A percentile compares a stretch with the other conserved stretches of the same genome.
These are phyloP conservation scores for Castanea mollissima DNA, from an alignment of 306 rosid species.

Conservation along the genomic window DNA sequence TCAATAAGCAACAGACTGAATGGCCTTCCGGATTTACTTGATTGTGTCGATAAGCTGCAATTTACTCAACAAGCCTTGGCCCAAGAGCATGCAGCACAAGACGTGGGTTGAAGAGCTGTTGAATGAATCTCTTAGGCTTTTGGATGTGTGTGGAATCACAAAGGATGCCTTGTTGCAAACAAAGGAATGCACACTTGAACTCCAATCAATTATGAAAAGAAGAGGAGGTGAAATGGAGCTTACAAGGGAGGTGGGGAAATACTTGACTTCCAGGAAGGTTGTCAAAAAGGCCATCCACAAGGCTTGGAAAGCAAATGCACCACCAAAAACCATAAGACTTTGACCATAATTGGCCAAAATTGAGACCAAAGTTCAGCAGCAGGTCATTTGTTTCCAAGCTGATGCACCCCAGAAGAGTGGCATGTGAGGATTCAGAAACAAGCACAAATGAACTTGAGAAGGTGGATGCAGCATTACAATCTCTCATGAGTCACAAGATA, in stretches of 20 bases:
- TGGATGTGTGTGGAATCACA: slow-evolving; percentile 30
- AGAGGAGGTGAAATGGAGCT: not conserved
- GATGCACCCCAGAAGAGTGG: slow-evolving; percentile 24
- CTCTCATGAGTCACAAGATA: not conserved
- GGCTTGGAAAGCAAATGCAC: slow-evolving; percentile 20
- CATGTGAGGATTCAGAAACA: slow-evolving; percentile 8
- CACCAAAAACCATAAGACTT: slow-evolving; percentile 14
- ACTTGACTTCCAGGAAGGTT: slow-evolving; percentile 5
- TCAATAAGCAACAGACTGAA: slow-evolving; percentile 19
- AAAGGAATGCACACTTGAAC: not conserved
- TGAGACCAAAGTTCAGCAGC: slow-evolving; percentile 20
- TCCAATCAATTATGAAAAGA: slow-evolving; percentile 9
- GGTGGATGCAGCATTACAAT: not conserved
- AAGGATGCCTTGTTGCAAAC: slow-evolving; percentile 20
- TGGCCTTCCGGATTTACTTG: slow-evolving; percentile 29
- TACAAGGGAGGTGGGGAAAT: not conserved
- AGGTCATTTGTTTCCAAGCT: slow-evolving; percentile 40
- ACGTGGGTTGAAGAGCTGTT: slow-evolving; percentile 32
- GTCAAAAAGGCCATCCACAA: slow-evolving; percentile 34
- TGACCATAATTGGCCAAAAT: slow-evolving; percentile 11
- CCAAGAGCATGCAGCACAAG: slow-evolving; percentile 19
- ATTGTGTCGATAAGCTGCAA: slow-evolving; percentile 24
- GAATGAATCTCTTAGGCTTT: slow-evolving; percentile 37
- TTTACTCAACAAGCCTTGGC: slow-evolving; percentile 28
- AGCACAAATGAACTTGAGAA: slow-evolving; percentile 34